Percentiles rank a stretch among this genome's conserved stretches.
These are phyloP conservation scores for Teratosphaeria zuluensis DNA, from an alignment of 2,329 filamentous ascomycete genomes.

Conservation along the genomic window DNA sequence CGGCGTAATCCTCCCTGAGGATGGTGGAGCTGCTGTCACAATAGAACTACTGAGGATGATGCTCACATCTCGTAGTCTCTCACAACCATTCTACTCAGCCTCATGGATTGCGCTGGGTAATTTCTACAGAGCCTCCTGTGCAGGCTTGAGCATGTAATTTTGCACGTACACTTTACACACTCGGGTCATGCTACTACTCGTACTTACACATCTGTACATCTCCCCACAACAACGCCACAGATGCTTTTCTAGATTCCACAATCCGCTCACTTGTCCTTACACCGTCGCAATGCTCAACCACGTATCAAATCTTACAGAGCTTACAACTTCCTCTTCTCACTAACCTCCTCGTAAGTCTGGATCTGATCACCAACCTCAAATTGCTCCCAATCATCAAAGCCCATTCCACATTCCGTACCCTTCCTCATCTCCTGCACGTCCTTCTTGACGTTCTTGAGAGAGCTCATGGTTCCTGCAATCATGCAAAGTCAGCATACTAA, in stretches of 20 bases:
- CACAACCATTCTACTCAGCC: too few relatives aligned
- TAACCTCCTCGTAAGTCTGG: slow-evolving; percentile 74
- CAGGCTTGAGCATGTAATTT: too few relatives aligned
- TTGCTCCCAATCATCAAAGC: slow-evolving; percentile 68
- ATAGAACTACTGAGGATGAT: too few relatives aligned
- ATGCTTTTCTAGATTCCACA: background rate
- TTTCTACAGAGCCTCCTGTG: too few relatives aligned
- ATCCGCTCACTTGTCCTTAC: background rate
- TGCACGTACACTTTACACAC: too few relatives aligned
- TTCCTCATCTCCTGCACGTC: slow-evolving; percentile 84
- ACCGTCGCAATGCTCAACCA: background rate
- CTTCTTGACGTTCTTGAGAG: slow-evolving; percentile 87
- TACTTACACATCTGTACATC: background rate
- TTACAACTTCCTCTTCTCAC: slow-evolving; percentile 55
- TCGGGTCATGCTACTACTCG: too few relatives aligned
- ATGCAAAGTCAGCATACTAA: background rate
- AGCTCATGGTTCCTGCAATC: slow-evolving; percentile 59
- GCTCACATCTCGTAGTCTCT: too few relatives aligned
- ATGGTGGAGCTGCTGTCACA: too few relatives aligned
- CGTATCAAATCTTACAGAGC: background rate
- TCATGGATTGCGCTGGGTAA: too few relatives aligned
- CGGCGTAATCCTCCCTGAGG: too few relatives aligned
- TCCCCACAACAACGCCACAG: background rate
- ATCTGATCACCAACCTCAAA: slow-evolving; percentile 75
- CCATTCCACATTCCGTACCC: slow-evolving; percentile 86